phyloP scores from a whole-genome alignment of 768 basidiomycete species.

The Leccinum disarticulatum region DNA sequence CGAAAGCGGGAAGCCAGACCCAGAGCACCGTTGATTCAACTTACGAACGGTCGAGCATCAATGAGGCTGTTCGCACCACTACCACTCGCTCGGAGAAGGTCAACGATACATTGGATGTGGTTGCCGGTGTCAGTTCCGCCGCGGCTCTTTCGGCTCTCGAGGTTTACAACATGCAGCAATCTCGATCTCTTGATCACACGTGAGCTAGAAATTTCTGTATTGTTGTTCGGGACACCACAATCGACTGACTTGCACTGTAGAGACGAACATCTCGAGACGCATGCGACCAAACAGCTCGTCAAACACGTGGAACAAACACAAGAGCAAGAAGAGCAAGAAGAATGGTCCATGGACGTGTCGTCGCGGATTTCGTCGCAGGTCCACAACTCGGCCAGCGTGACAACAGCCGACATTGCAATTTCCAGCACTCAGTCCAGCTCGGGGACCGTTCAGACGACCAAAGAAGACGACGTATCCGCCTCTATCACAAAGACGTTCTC shows the following conservation, averaged over 20 bases:
- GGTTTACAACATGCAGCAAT: neutral
- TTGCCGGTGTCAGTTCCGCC: neutral
- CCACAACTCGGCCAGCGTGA: neutral
- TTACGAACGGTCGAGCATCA: neutral
- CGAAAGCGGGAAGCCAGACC: neutral
- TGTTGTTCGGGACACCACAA: neutral
- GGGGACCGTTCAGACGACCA: neutral
- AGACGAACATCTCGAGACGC: neutral
- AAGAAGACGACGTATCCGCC: neutral
- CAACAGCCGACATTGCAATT: neutral
- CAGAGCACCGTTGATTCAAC: neutral
- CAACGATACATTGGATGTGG: neutral
- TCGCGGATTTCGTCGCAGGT: neutral
- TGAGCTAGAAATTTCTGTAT: neutral
- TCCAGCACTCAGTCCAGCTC: neutral
- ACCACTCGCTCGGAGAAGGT: neutral
- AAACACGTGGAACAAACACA: neutral
- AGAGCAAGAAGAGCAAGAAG: neutral
- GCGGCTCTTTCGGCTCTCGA: neutral
- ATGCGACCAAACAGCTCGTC: neutral
- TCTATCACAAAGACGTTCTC: neutral
- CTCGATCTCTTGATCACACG: neutral
- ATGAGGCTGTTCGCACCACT: neutral
- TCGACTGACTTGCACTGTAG: neutral
- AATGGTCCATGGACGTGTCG: neutral